phyloP scores from a whole-genome alignment of 2,329 filamentous ascomycete genomes.

The Emericellopsis atlantica region DNA sequence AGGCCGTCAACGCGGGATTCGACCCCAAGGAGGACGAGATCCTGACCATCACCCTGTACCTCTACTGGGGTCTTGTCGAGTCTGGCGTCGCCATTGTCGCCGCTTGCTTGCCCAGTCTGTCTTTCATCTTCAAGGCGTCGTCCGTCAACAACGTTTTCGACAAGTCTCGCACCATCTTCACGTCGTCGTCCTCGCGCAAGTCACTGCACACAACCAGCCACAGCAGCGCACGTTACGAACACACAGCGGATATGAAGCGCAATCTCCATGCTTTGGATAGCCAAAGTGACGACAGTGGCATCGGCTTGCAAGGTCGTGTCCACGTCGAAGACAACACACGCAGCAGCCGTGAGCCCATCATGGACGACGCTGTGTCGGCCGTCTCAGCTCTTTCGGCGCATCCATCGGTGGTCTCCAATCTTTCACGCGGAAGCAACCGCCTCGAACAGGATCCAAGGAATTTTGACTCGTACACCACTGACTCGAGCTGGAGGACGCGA shows the following conservation, averaged over 20 bases:
- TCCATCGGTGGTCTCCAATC: not conserved
- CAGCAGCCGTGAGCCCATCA: not conserved
- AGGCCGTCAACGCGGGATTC: no score
- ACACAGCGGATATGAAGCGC: not conserved
- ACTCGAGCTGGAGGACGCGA: not conserved
- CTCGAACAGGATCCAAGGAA: not conserved
- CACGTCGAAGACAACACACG: not conserved
- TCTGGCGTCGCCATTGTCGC: not conserved
- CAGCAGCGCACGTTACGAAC: not conserved
- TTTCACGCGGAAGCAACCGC: not conserved
- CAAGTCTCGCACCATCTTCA: not conserved
- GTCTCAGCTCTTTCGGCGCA: not conserved
- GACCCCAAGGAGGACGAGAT: no score
- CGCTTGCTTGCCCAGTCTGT: not conserved
- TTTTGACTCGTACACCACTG: not conserved
- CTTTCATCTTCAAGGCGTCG: not conserved
- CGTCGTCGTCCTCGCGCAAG: not conserved
- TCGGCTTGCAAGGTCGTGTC: no score
- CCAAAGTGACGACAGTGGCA: no score
- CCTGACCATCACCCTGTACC: not conserved
- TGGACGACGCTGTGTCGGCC: not conserved
- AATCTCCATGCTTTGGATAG: no score
- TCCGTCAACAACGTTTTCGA: not conserved
- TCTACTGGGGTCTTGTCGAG: constrained; percentile 1
- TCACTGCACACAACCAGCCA: not conserved